Conservation (phyloP, 176 grass and related monocot genomes). For the Musa acuminata region DNA sequence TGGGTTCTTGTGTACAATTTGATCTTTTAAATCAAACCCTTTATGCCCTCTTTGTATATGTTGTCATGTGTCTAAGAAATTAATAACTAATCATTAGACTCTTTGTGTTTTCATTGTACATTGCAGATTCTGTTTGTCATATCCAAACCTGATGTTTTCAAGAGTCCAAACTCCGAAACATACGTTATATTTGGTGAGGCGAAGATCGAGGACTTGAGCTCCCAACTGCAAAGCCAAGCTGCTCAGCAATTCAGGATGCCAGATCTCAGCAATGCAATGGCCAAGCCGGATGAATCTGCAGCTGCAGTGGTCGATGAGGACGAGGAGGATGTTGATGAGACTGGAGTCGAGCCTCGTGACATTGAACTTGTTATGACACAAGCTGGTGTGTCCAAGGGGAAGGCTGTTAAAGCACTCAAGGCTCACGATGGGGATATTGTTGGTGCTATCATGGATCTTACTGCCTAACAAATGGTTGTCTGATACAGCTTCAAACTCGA, state of each 20-base stretch:
- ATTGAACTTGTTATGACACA: conserved; percentile 15
- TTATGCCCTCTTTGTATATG: background rate
- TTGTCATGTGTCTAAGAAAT: background rate
- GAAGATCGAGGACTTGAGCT: conserved; percentile 17
- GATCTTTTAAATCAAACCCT: background rate
- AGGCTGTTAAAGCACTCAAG: conserved; percentile 12
- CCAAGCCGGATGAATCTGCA: conserved; percentile 5
- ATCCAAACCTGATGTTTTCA: conserved; percentile 13
- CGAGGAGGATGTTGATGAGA: background rate
- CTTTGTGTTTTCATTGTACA: background rate
- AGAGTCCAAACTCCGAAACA: conserved; percentile 9
- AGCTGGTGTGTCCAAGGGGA: conserved; percentile 6
- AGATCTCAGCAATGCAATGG: background rate
- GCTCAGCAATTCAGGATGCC: conserved; percentile 16
- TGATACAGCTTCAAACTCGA: background rate
- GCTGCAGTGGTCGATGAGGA: background rate
- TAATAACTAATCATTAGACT: background rate
- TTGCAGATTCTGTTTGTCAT: conserved; percentile 13
- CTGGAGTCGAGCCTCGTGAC: background rate
- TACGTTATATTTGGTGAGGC: conserved; percentile 16
- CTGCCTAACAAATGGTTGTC: background rate
- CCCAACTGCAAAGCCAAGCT: conserved; percentile 14
- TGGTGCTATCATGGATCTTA: conserved; percentile 13
- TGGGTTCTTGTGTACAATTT: background rate
- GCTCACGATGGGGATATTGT: conserved; percentile 9